Percentiles rank a stretch among this genome's conserved stretches.
Evolutionary conservation across 495 filamentous ascomycete species (phyloP).

Genomic region (Geoglossum glabrum): DNA sequence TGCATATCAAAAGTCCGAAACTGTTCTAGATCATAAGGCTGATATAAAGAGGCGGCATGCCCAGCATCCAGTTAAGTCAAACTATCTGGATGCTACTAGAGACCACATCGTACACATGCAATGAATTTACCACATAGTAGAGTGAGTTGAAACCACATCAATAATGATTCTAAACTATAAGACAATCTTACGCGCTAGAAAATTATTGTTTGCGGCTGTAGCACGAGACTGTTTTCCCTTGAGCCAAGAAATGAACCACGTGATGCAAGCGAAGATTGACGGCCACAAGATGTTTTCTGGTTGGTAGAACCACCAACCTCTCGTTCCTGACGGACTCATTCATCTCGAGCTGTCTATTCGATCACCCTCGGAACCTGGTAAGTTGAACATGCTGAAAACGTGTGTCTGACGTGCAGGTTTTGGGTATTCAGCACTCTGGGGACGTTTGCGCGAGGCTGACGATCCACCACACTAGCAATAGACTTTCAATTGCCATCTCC

Average conservation of each 20-base stretch:
- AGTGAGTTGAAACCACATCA: neutral
- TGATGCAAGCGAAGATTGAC: neutral
- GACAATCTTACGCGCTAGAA: too few species aligned
- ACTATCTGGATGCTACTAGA: too few species aligned
- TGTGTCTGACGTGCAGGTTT: neutral
- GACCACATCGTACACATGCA: too few species aligned
- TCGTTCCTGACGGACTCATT: neutral
- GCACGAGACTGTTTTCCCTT: neutral
- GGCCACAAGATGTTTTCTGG: slow-evolving; percentile 1
- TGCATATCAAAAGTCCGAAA: too few species aligned
- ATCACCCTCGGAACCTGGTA: neutral
- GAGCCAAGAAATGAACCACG: neutral
- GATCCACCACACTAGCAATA: neutral
- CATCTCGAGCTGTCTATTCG: neutral
- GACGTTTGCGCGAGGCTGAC: neutral
- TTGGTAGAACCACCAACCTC: neutral
- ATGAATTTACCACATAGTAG: too few species aligned
- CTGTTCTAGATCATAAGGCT: too few species aligned
- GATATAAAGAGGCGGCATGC: too few species aligned
- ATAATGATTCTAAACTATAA: too few species aligned
- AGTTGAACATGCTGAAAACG: neutral
- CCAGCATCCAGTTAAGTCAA: too few species aligned
- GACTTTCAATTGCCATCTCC: neutral
- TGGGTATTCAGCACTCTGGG: neutral
- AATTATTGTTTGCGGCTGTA: too few species aligned